Evolutionary conservation across 2,329 filamentous ascomycete species (phyloP).

Genomic region (Aspergillus hiratsukae): DNA sequence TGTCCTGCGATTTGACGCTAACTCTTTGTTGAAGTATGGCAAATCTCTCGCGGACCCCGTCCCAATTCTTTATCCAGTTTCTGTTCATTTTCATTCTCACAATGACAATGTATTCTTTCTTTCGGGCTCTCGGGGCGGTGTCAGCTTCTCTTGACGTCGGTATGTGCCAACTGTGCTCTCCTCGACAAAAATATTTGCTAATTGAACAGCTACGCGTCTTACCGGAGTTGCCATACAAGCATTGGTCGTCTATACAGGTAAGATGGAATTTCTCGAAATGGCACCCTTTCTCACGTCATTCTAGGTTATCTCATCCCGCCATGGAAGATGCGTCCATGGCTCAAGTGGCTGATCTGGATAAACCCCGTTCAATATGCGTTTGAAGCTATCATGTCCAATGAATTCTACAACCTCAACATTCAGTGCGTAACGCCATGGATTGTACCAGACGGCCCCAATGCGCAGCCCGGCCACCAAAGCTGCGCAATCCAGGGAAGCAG

Average conservation of each 20-base stretch:
- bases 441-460: slow-evolving; percentile 50
- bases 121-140: slow-evolving; percentile 47
- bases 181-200: background rate
- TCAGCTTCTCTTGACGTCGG: slow-evolving; percentile 48
- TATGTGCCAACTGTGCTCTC: slow-evolving; percentile 14
- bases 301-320: slow-evolving; percentile 59
- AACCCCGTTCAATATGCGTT: slow-evolving; percentile 67
- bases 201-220: slow-evolving; percentile 43
- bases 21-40: slow-evolving; percentile 42
- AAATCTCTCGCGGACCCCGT: slow-evolving; percentile 51
- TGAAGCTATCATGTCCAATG: slow-evolving; percentile 64
- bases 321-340: slow-evolving; percentile 59
- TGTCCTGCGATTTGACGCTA: background rate
- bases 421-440: slow-evolving; percentile 53
- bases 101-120: slow-evolving; percentile 53
- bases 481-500: slow-evolving; percentile 56
- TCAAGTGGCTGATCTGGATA: slow-evolving; percentile 61
- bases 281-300: background rate
- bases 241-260: slow-evolving; percentile 55
- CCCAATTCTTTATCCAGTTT: slow-evolving; percentile 59
- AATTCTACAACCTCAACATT: slow-evolving; percentile 59
- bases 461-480: slow-evolving; percentile 49
- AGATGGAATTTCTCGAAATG: background rate
- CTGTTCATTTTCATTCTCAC: slow-evolving; percentile 53
- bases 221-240: slow-evolving; percentile 47